phyloP scores from a whole-genome alignment of 2,329 filamentous ascomycete genomes.

The Beauveria scarabaeidicola region DNA sequence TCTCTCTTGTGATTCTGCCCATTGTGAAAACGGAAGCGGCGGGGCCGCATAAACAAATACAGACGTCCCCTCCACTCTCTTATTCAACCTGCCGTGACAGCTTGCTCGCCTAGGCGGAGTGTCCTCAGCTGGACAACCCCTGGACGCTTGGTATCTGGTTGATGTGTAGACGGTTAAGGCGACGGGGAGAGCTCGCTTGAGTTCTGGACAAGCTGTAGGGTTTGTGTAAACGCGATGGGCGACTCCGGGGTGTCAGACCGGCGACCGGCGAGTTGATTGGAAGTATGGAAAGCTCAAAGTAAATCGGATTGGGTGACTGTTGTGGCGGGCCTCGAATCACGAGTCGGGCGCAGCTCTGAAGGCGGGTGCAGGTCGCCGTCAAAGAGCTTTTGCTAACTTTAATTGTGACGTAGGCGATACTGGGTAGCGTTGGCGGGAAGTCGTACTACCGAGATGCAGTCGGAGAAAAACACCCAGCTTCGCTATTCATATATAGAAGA shows the following conservation, averaged over 20 bases:
- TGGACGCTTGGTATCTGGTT: not conserved
- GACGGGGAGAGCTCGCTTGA: not conserved
- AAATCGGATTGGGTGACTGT: not conserved
- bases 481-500: slow-evolving; percentile 5
- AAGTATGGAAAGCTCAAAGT: not conserved
- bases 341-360: slow-evolving; percentile 20
- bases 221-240: not conserved
- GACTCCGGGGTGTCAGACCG: not conserved
- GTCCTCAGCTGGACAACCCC: slow-evolving; percentile 26
- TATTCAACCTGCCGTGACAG: slow-evolving; percentile 30
- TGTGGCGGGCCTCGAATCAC: not conserved
- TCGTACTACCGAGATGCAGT: not conserved
- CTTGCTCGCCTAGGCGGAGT: slow-evolving; percentile 26
- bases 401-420: slow-evolving; percentile 12
- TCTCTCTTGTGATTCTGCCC: slow-evolving; percentile 60
- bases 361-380: slow-evolving; percentile 34
- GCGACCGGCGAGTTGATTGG: not conserved
- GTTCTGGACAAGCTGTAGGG: not conserved
- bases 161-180: not conserved
- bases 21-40: slow-evolving; percentile 52
- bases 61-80: slow-evolving; percentile 51
- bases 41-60: slow-evolving; percentile 42
- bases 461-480: slow-evolving; percentile 6
- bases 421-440: slow-evolving; percentile 8
- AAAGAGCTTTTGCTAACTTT: slow-evolving; percentile 25